phyloP scores from a whole-genome alignment of 768 basidiomycete species.

The Kwoniella europaea region DNA sequence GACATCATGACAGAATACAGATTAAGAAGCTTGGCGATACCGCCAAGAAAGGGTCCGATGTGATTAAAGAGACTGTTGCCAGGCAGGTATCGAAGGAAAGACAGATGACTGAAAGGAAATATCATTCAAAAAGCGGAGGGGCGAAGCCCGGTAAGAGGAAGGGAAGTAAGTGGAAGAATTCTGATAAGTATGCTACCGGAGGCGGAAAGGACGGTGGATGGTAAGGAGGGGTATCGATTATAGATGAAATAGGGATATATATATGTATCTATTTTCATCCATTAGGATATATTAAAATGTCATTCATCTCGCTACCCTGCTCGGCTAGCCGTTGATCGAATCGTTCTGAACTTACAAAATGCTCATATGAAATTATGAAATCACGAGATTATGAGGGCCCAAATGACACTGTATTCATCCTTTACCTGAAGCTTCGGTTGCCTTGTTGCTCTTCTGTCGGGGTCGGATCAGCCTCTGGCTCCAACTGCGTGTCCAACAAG shows the following conservation, averaged over 20 bases:
- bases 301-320: no score
- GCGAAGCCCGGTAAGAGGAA: slow-evolving; percentile 50
- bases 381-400: no score
- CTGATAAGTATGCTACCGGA: slow-evolving; percentile 40
- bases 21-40: slow-evolving; percentile 21
- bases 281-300: no score
- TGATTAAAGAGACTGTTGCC: slow-evolving; percentile 21
- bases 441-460: no score
- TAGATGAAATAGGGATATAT: neutral
- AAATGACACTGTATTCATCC: no score
- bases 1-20: slow-evolving; percentile 14
- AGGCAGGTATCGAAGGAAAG: slow-evolving; percentile 36
- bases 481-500: no score
- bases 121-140: slow-evolving; percentile 31
- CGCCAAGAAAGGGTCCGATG: slow-evolving; percentile 9
- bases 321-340: no score
- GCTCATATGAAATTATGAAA: no score
- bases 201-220: slow-evolving; percentile 41
- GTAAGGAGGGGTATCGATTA: slow-evolving; percentile 8
- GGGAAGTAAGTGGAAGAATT: slow-evolving; percentile 57
- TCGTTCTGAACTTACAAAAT: no score
- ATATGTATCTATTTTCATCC: neutral
- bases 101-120: slow-evolving; percentile 33
- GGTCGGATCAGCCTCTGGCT: no score
- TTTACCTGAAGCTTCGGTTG: no score